A percentile compares a stretch with the other conserved stretches of the same genome.
Conservation (phyloP, 257 asterid genomes). For the Solanum corneliomulleri region DNA sequence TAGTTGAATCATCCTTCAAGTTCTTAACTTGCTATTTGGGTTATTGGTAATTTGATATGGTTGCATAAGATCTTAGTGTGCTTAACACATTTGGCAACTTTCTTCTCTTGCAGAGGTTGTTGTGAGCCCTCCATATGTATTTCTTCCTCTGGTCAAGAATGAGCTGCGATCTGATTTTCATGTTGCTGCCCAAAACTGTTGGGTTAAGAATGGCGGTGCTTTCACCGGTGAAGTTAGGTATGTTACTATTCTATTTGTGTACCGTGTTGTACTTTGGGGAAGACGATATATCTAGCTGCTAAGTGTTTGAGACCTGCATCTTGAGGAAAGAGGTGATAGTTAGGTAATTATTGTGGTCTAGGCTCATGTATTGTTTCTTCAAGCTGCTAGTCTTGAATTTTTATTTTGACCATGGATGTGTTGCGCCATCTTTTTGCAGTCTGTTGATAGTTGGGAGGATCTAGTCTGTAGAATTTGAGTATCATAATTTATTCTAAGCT, state of each 20-base stretch:
- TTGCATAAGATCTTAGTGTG: background rate
- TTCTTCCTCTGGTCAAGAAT: constrained; percentile 57
- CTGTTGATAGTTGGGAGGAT: background rate
- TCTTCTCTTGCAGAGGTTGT: constrained; percentile 67
- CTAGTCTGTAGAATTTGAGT: background rate
- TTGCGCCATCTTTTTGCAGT: background rate
- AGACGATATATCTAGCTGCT: background rate
- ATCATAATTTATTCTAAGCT: background rate
- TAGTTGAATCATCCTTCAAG: background rate
- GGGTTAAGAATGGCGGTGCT: constrained; percentile 99
- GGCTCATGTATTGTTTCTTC: background rate
- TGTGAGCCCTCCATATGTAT: constrained; percentile 93
- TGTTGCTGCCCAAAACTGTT: constrained; percentile 95
- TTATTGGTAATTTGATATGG: background rate
- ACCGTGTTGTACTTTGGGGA: background rate
- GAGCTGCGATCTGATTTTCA: constrained; percentile 68
- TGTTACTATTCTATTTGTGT: background rate
- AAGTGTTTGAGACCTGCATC: background rate
- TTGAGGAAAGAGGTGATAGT: background rate
- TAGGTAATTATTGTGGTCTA: background rate
- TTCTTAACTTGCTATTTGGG: background rate
- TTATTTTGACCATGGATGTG: background rate
- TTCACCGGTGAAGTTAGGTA: constrained; percentile 95
- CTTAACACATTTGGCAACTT: background rate
- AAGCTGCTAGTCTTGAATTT: background rate